A percentile compares a stretch with the other conserved stretches of the same genome.
Evolutionary conservation across 1,284 basidiomycete species (phyloP).

Genomic region (Coniferiporia weirii): DNA sequence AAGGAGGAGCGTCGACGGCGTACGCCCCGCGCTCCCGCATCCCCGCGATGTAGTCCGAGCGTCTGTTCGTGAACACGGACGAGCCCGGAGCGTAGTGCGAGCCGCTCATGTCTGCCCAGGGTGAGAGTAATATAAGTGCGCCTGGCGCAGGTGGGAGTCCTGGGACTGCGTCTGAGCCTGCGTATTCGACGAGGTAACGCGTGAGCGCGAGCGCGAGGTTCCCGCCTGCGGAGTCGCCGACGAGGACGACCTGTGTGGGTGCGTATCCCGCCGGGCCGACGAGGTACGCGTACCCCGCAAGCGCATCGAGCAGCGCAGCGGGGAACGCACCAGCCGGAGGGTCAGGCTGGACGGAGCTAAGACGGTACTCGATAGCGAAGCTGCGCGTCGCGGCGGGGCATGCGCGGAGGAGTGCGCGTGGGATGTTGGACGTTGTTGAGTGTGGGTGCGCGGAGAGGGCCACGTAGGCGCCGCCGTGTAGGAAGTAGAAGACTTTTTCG

Average conservation of each 20-base stretch:
- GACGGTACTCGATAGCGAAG: slow-evolving; percentile 33
- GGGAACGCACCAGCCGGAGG: slow-evolving; percentile 33
- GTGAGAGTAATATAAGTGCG: slow-evolving; percentile 51
- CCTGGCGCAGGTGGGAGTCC: slow-evolving; percentile 40
- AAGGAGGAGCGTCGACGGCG: not conserved
- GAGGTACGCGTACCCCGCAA: slow-evolving; percentile 42
- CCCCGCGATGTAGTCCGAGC: slow-evolving; percentile 7
- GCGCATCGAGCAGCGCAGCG: slow-evolving; percentile 41
- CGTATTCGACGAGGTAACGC: slow-evolving; percentile 26
- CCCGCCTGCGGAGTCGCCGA: slow-evolving; percentile 53
- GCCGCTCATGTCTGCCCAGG: slow-evolving; percentile 49
- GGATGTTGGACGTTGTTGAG: slow-evolving; percentile 28
- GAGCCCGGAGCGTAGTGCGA: slow-evolving; percentile 31
- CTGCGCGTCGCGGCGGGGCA: slow-evolving; percentile 20
- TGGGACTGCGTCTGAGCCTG: no score
- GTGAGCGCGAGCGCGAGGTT: slow-evolving; percentile 42
- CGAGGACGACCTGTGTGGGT: slow-evolving; percentile 42
- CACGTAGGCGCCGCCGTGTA: slow-evolving; percentile 49
- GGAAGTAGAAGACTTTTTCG: slow-evolving; percentile 40
- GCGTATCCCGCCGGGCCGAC: slow-evolving; percentile 33
- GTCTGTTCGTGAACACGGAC: slow-evolving; percentile 27
- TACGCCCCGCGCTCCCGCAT: not conserved
- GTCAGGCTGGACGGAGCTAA: slow-evolving; percentile 23
- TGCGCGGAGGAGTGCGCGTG: slow-evolving; percentile 17
- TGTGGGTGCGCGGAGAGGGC: slow-evolving; percentile 40